A percentile compares a stretch with the other conserved stretches of the same genome.
These are phyloP conservation scores for Pyrenopolyporus hunteri DNA, from an alignment of 495 filamentous ascomycete species.

Conservation along the genomic window DNA sequence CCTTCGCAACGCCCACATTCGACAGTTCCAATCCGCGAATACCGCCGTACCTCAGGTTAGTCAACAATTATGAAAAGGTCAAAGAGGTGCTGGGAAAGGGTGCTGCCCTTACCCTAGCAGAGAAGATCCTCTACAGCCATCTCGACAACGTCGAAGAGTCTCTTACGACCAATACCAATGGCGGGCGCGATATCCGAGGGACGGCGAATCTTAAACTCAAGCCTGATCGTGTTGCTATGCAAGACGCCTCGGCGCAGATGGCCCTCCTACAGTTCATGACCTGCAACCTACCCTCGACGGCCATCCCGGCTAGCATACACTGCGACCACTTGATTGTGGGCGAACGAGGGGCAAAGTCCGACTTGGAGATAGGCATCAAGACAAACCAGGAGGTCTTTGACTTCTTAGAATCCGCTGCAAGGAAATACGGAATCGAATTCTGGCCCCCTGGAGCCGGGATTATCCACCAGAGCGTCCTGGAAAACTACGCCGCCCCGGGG, in stretches of 20 bases:
- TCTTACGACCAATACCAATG: slow-evolving; percentile 76
- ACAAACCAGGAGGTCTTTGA: slow-evolving; percentile 98
- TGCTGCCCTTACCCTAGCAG: slow-evolving; percentile 81
- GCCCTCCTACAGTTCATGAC: slow-evolving; percentile 98
- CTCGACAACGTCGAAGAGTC: slow-evolving; percentile 86
- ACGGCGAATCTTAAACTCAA: slow-evolving; percentile 95
- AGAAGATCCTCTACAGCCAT: slow-evolving; percentile 98
- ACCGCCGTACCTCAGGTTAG: slow-evolving; percentile 54
- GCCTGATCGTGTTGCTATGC: slow-evolving; percentile 97
- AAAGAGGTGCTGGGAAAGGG: slow-evolving; percentile 71
- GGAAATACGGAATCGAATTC: slow-evolving; percentile 98
- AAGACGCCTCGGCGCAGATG: slow-evolving; percentile 99
- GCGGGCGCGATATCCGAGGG: slow-evolving; percentile 81
- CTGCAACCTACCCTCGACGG: slow-evolving; percentile 85
- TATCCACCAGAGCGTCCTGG: slow-evolving; percentile 96
- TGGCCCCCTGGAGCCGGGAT: slow-evolving; percentile 99
- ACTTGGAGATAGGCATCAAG: slow-evolving; percentile 84
- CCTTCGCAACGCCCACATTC: slow-evolving; percentile 42
- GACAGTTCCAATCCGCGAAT: slow-evolving; percentile 43
- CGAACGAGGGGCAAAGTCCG: slow-evolving; percentile 83
- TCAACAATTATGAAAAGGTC: slow-evolving; percentile 61
- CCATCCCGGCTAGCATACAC: slow-evolving; percentile 97
- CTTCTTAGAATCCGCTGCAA: slow-evolving; percentile 91
- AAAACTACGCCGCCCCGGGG: slow-evolving; percentile 97
- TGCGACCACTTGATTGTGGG: slow-evolving; percentile 99